These are phyloP conservation scores for Pseudogymnoascus verrucosus DNA, from an alignment of 2,329 filamentous ascomycete species.

Conservation along the genomic window DNA sequence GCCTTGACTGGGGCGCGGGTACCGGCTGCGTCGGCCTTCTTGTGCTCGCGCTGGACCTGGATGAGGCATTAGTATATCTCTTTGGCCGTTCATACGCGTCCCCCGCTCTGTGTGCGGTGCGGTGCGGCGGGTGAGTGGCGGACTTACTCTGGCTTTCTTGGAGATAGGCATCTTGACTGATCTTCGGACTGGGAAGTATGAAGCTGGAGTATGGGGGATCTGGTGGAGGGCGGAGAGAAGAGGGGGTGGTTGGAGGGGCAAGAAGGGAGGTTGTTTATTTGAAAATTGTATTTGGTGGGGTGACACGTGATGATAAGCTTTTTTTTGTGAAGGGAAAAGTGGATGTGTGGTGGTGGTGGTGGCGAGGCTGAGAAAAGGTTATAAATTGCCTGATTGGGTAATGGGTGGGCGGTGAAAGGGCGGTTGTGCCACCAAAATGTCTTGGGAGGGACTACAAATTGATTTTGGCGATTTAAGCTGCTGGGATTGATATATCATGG, in stretches of 20 bases:
- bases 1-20: slow-evolving; percentile 45
- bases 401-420: neutral
- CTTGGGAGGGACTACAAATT: neutral
- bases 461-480: neutral
- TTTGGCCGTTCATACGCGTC: neutral
- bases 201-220: neutral
- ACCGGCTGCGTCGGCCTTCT: slow-evolving; percentile 45
- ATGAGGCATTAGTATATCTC: neutral
- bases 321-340: neutral
- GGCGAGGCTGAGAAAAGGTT: slow-evolving; percentile 2
- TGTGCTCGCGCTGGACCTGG: slow-evolving; percentile 46
- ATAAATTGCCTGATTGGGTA: slow-evolving; percentile 8
- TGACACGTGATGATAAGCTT: slow-evolving; percentile 5
- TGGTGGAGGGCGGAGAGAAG: neutral
- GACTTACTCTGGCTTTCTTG: slow-evolving; percentile 37
- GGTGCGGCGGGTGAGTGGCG: neutral
- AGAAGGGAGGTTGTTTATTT: neutral
- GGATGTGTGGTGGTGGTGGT: neutral
- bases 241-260: neutral
- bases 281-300: neutral
- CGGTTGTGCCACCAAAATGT: neutral
- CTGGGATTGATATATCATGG: neutral
- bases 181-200: neutral
- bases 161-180: slow-evolving; percentile 36
- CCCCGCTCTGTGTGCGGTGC: neutral